Evolutionary conservation across 129 eudicot species (phyloP).

Genomic region (Logfia minima): DNA sequence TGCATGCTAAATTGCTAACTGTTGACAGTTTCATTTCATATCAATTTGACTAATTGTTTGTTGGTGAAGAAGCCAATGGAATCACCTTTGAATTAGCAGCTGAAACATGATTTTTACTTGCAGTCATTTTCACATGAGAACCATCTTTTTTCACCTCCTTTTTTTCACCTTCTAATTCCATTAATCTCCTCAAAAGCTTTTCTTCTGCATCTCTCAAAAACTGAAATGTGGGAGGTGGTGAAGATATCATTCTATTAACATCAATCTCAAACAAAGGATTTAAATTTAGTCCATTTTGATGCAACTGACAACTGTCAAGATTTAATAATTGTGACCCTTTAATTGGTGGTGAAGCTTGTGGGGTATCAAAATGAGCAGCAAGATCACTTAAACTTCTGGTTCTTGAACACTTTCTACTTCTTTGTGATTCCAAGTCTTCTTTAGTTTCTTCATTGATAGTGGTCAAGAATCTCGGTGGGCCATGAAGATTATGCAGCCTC

Average conservation of each 20-base stretch:
- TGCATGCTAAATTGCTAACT: conserved; percentile 19
- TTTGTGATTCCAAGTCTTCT: conserved; percentile 82
- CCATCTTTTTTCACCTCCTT: conserved; percentile 30
- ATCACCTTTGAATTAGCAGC: conserved; percentile 53
- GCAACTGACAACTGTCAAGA: conserved; percentile 28
- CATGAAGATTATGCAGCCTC: conserved; percentile 86
- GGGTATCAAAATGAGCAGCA: conserved; percentile 35
- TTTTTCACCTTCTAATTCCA: conserved; percentile 49
- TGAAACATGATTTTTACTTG: conserved; percentile 33
- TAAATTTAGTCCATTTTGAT: conserved; percentile 46
- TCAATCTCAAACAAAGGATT: conserved; percentile 68
- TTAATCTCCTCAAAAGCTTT: conserved; percentile 52
- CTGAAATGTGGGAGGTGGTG: conserved; percentile 92
- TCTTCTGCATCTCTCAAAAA: conserved; percentile 90
- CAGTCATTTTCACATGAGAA: conserved; percentile 18
- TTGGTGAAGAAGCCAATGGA: conserved; percentile 65
- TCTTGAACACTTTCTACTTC: conserved; percentile 77
- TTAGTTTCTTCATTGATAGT: conserved; percentile 85
- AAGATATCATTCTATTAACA: conserved; percentile 49
- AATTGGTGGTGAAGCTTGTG: conserved; percentile 40
- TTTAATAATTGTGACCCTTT: conserved; percentile 19
- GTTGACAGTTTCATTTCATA: conserved; percentile 12
- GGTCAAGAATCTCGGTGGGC: conserved; percentile 90
- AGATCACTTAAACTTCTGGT: conserved; percentile 77
- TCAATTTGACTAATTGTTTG: conserved; percentile 29